Evolutionary conservation across 2,329 filamentous ascomycete genomes (phyloP), one percentile per base, ranked within the genome.

Genomic region (Malbranchea zuffiana): DNA sequence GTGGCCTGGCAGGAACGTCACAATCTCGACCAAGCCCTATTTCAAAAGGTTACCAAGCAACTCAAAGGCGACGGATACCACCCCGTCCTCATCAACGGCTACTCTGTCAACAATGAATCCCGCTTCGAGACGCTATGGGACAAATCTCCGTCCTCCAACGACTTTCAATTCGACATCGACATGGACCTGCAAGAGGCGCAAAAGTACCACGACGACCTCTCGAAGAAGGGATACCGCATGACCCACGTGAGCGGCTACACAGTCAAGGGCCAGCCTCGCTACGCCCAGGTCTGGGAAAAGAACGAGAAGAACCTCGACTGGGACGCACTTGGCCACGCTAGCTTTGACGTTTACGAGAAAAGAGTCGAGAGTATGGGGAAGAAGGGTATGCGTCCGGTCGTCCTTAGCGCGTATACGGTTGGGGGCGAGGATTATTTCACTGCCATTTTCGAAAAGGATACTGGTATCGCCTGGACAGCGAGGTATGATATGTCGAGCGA

Each of bases 261-360:
- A 10, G 19, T 30, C 12, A 39, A 32, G 8, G 37, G 23, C 10
- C 29, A 41, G 21, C 28, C 38, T 35, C 41, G 33, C 15, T 45
- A 37, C 25, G 27, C 38, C n/a, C 39, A 24, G 3, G 40, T 45
- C 16, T 45, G 41, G 41, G 41, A 44, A 20, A 39, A 40, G n/a
- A n/a, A n/a, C n/a, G n/a, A n/a, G n/a, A n/a, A n/a, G n/a, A n/a
- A n/a, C n/a, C n/a, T n/a, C n/a, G n/a, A n/a, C n/a, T n/a, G n/a
- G n/a, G n/a, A n/a, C n/a, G n/a, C n/a, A n/a, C n/a, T n/a, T n/a
- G n/a, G n/a, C n/a, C n/a, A n/a, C n/a, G n/a, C n/a, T n/a, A n/a
- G n/a, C n/a, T n/a, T n/a, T n/a, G n/a, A n/a, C n/a, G n/a, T n/a
- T n/a, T 42, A 42, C 13, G 29, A 39, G 35, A 21, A 5, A 6